Evolutionary conservation across 2,329 filamentous ascomycete genomes (phyloP), one percentile per base, ranked within the genome.

Genomic region (Amauroascus verrucosus): DNA sequence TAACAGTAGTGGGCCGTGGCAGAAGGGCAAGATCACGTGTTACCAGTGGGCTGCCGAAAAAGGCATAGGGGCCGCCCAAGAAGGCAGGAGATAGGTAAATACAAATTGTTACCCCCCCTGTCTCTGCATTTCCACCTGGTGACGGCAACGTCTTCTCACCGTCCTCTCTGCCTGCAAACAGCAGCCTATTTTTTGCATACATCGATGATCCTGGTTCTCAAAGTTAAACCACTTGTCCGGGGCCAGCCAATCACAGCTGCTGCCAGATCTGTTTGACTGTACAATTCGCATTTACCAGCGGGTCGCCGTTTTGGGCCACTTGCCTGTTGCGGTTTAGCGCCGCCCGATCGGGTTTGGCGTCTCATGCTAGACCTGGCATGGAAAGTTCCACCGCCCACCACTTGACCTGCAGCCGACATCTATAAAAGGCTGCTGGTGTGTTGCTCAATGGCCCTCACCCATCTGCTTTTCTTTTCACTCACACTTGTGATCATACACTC

Each of bases 161-260:
- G 8, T 26, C 38, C 2, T 24, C 38, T 26, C 20, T n/a, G 4
- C 41, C 24, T 28, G 22, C 24, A 3, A 16, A 3, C 8, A 30
- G 24, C 24, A 44, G 14, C 22, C 24, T 30, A 9, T 30, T 30
- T 30, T 30, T 30, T 30, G 18, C 41, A 44, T 44, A 44, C 41
- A 41, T 44, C 22, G 41, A 44, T 44, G 5, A 47, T 47, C 45
- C 45, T 16, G 28, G 45, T 22, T 26, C 14, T 26, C 47, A 32
- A 40, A 50, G 47, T 30, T 41, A 30, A 22, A 50, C 47, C n/a
- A n/a, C 37, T 50, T 50, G 41, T 50, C 47, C 32, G 24, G 16
- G 22, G 16, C 47, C 37, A 41, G 47, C 47, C 47, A 50, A 50
- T 50, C 47, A 50, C 35, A 40, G 26, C 37, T n/a, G 33, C n/a